Evolutionary conservation across 441 rosid genomes (phyloP).

Genomic region (Populus hybrid): DNA sequence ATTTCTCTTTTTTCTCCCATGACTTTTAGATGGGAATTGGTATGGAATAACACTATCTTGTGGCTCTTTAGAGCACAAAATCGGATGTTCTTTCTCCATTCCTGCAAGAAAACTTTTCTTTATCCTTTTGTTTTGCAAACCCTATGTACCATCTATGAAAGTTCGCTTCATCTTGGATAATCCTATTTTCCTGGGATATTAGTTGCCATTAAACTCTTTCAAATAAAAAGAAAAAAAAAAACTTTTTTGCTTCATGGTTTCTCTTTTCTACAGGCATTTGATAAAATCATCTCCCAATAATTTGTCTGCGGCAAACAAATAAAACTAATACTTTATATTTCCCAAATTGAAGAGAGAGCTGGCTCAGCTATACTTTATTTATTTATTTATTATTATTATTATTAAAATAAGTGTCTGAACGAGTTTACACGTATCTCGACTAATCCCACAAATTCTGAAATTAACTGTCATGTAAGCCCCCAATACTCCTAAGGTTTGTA

Average conservation of each 20-base stretch:
- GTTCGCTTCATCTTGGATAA: neutral
- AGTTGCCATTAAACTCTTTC: neutral
- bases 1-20: neutral
- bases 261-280: neutral
- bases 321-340: neutral
- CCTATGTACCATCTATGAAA: neutral
- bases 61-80: neutral
- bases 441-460: no score
- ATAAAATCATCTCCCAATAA: neutral
- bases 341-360: neutral
- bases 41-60: neutral
- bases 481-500: no score
- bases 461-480: no score
- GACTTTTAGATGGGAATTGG: neutral
- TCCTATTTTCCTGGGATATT: neutral
- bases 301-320: neutral
- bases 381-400: no score
- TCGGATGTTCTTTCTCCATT: neutral
- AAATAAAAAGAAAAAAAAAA: neutral
- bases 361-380: neutral
- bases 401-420: no score
- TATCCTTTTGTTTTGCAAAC: neutral
- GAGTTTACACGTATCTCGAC: no score
- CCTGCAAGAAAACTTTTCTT: neutral
- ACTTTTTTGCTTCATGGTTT: neutral